Evolutionary conservation across 495 filamentous ascomycete species (phyloP), one percentile per base, ranked within the genome.

Genomic region (Pseudevernia furfuracea): DNA sequence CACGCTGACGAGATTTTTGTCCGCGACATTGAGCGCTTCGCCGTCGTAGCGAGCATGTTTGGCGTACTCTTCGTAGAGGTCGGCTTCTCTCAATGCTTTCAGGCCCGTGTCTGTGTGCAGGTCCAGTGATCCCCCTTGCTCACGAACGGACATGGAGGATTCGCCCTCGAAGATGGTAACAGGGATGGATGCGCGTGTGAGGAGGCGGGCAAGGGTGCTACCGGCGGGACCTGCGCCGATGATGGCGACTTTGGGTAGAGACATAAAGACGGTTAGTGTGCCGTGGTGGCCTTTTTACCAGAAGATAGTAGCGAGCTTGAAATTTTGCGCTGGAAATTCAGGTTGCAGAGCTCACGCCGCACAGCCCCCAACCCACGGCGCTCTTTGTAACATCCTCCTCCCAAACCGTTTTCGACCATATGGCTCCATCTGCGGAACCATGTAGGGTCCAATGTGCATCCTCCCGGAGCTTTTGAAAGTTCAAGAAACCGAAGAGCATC

Each of bases 161-260:
- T 83, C 82, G 32, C 73, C 73, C 69, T 88, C 85, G 69, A 79
- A 87, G 66, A 88, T 73, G 3, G 76, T 76, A 59, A 72, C 76
- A n/a, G 71, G 65, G 61, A 85, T 81, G 30, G 70, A 68, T 53
- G 76, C 69, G 34, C 68, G 66, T 59, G 81, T 74, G 15, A 88
- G 78, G 44, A 88, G 74, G 52, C 77, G 75, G n/a, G 80, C 82
- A 15, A 87, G 77, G 6, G 80, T 82, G 25, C 84, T 75, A 32
- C 85, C 85, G 5, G 76, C 78, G 28, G 84, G 85, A 7, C 84
- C 85, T 48, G 73, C 83, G 66, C 84, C 83, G 41, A 85, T 73
- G 66, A 86, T 84, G 43, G 83, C 83, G 52, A 86, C 81, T 59
- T 46, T 71, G 57, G 72, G 62, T 37, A 52, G 25, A 46, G 59